Percentiles rank a stretch among this genome's conserved stretches.
Evolutionary conservation across 176 grass and related monocot species (phyloP).

Genomic region (Juncus inflexus): DNA sequence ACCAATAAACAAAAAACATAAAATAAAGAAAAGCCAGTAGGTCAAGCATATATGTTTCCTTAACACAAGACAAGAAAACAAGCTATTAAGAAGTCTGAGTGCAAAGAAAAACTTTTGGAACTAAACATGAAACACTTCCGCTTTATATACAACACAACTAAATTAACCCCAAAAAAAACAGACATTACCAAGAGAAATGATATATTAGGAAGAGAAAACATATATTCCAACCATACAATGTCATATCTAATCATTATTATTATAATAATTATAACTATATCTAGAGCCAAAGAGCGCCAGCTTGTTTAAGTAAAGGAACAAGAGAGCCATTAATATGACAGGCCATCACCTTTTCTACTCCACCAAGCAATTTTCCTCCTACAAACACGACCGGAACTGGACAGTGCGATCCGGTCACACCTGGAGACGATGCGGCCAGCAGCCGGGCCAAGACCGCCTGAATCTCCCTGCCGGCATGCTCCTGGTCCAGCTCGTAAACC

Average conservation of each 20-base stretch:
- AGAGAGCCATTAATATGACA: conserved; percentile 98
- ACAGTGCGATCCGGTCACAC: conserved; percentile 5
- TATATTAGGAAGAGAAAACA: too few relatives aligned
- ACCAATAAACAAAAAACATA: too few relatives aligned
- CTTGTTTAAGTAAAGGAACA: conserved; percentile 97
- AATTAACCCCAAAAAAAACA: too few relatives aligned
- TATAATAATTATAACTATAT: not conserved
- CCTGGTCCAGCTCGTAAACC: conserved; percentile 87
- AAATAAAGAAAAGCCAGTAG: too few relatives aligned
- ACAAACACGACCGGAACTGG: conserved; percentile 77
- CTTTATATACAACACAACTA: too few relatives aligned
- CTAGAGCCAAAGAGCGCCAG: conserved; percentile 96
- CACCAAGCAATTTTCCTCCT: conserved; percentile 75
- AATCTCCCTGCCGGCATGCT: conserved; percentile 41
- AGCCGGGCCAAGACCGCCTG: conserved; percentile 67
- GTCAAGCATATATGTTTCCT: too few relatives aligned
- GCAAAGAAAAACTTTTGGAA: too few relatives aligned
- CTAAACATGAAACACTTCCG: too few relatives aligned
- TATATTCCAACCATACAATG: not conserved
- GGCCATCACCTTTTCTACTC: conserved; percentile 85
- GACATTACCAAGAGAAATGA: too few relatives aligned
- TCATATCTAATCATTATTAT: not conserved
- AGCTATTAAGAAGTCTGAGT: too few relatives aligned
- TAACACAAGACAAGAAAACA: too few relatives aligned
- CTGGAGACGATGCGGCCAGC: conserved; percentile 31